Percentiles rank a stretch among this genome's conserved stretches.
phyloP scores from a whole-genome alignment of 2,329 filamentous ascomycete species.

The Lasiodiplodia sp. region DNA sequence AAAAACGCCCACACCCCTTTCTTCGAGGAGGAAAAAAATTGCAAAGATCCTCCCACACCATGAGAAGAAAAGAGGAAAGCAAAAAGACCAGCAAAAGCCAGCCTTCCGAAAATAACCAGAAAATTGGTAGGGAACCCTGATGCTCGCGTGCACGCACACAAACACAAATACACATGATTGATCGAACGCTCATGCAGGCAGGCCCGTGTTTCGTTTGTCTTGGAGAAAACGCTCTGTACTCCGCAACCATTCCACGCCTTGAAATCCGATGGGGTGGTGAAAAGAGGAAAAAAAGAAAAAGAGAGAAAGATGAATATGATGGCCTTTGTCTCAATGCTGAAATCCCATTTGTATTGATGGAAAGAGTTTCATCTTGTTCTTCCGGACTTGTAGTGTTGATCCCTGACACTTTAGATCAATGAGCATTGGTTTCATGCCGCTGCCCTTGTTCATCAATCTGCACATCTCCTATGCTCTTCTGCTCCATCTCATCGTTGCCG shows the following conservation, averaged over 20 bases:
- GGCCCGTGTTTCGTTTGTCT: background rate
- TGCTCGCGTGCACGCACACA: too few relatives aligned
- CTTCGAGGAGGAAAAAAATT: background rate
- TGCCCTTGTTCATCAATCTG: background rate
- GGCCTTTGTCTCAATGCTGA: too few relatives aligned
- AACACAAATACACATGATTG: too few relatives aligned
- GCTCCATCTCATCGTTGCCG: background rate
- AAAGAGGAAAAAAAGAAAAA: too few relatives aligned
- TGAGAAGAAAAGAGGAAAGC: background rate
- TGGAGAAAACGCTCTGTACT: too few relatives aligned
- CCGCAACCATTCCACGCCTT: too few relatives aligned
- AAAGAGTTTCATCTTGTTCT: too few relatives aligned
- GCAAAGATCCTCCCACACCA: background rate
- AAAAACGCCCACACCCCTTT: background rate
- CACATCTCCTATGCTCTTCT: constrained; percentile 6
- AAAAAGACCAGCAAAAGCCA: background rate
- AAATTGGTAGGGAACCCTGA: background rate
- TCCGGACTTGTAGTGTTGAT: background rate
- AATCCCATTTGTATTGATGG: background rate
- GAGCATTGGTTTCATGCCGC: constrained; percentile 12
- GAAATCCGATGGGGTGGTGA: too few relatives aligned
- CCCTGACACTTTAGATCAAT: background rate
- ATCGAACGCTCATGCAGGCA: background rate
- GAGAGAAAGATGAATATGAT: too few relatives aligned
- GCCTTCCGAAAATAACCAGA: background rate